These are phyloP conservation scores for Eutypella sp. DNA, from an alignment of 2,329 filamentous ascomycete genomes.

Conservation along the genomic window DNA sequence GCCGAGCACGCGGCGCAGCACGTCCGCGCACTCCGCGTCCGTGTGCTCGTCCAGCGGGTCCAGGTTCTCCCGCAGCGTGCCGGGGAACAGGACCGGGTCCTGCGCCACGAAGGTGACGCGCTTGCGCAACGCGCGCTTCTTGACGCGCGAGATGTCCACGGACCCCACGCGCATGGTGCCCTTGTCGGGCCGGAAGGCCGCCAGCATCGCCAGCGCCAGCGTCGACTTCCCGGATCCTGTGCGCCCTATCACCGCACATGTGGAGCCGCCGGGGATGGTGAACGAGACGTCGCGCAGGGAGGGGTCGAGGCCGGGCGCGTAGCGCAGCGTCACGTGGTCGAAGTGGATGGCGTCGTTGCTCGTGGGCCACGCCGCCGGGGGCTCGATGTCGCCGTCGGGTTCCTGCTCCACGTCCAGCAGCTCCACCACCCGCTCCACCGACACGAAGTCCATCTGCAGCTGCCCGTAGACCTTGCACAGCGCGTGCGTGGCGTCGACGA, in stretches of 20 bases:
- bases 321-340: slow-evolving; percentile 70
- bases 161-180: slow-evolving; percentile 51
- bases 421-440: slow-evolving; percentile 80
- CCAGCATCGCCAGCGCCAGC: slow-evolving; percentile 53
- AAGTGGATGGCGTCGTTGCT: slow-evolving; percentile 70
- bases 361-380: slow-evolving; percentile 72
- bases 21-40: slow-evolving; percentile 43
- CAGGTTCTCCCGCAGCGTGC: slow-evolving; percentile 58
- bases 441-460: slow-evolving; percentile 88
- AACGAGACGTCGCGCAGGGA: slow-evolving; percentile 66
- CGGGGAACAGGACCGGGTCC: slow-evolving; percentile 57
- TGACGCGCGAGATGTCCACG: slow-evolving; percentile 46
- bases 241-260: slow-evolving; percentile 68
- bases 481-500: slow-evolving; percentile 65
- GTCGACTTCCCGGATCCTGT: slow-evolving; percentile 89
- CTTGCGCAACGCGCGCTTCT: slow-evolving; percentile 51
- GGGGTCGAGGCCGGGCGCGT: slow-evolving; percentile 71
- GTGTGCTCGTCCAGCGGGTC: slow-evolving; percentile 60
- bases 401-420: slow-evolving; percentile 76
- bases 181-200: slow-evolving; percentile 45
- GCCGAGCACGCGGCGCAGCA: slow-evolving; percentile 57
- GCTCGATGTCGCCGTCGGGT: slow-evolving; percentile 57
- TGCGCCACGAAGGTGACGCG: slow-evolving; percentile 61
- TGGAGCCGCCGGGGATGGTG: slow-evolving; percentile 61
- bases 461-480: slow-evolving; percentile 78